Percentiles rank a stretch among this genome's conserved stretches.
Conservation (phyloP, 768 basidiomycete genomes). For the Mycena vulgaris region DNA sequence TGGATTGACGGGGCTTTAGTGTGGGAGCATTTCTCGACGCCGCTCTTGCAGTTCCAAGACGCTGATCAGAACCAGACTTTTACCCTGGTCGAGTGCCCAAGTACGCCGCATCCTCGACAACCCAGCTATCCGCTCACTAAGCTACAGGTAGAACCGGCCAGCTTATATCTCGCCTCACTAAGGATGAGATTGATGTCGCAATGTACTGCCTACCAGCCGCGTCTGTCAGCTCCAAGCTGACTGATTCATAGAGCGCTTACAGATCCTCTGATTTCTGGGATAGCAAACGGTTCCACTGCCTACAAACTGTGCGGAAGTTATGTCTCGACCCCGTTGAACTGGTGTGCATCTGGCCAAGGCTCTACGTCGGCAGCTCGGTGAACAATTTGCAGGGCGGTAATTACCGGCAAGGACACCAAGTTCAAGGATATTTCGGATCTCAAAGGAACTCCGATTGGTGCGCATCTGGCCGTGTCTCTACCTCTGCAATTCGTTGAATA, state of each 20-base stretch:
- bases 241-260: constrained; percentile 79
- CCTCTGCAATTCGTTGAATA: too few relatives aligned
- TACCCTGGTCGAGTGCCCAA: constrained; percentile 90
- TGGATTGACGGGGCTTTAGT: constrained; percentile 53
- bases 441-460: constrained; percentile 85
- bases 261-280: constrained; percentile 91
- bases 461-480: too few relatives aligned
- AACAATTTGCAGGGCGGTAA: constrained; percentile 81
- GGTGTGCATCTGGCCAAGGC: constrained; percentile 58
- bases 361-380: neutral
- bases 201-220: constrained; percentile 65
- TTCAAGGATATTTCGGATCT: constrained; percentile 83
- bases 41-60: constrained; percentile 88
- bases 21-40: constrained; percentile 93
- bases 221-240: constrained; percentile 4
- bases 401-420: constrained; percentile 82
- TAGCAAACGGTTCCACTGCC: constrained; percentile 88
- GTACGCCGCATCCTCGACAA: constrained; percentile 57
- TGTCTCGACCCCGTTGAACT: constrained; percentile 90
- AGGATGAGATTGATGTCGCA: constrained; percentile 86
- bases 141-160: constrained; percentile 88
- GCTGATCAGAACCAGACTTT: constrained; percentile 81
- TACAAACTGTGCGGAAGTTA: constrained; percentile 96
- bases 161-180: constrained; percentile 80
- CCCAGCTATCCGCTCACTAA: constrained; percentile 23